Base-by-base conservation (phyloP, 2,329 filamentous ascomycete genomes). In the Colletotrichum spaethianum region DNA sequence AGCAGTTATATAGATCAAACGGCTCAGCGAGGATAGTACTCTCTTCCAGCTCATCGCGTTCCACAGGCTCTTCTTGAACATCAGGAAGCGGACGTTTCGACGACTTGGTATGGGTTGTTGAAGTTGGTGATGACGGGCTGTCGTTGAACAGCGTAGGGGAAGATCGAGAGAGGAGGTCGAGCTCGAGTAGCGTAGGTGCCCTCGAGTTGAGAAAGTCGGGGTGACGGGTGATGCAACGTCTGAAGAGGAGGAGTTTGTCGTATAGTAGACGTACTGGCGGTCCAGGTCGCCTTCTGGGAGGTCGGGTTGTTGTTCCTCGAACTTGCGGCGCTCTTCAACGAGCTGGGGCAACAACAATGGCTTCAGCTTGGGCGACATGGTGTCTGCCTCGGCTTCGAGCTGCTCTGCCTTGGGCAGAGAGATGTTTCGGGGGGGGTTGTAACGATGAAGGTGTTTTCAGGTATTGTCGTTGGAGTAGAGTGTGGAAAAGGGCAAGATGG, bases 1-100 rank as follows among this genome's bases (percentile, higher is more conserved):
- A 88, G 81, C 93, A 96, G 77, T 91, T 87, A 77, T 91, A 91
- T 52, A 91, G 83, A 56, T 85, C 84, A 72, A 85, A 83, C 31
- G 82, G 79, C 33, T 82, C 71, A 76, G 80, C 79, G 57, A 85
- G 81, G 70, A 86, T 85, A 71, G 87, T 83, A 61, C 86, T 85
- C 64, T 88, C 87, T 36, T 91, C 89, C 28, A 53, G 38, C 36
- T 72, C 69, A 28, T 93, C 93, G 65, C 88, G 89, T 80, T 95
- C 93, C 52, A 91, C 83, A 2, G 93, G 91, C 78, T 97, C 95
- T 81, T 98, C 95, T 78, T 95, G 90, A 26, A 98, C 93, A 77
- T 96, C 93, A 20, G 94, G 93, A 73, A 98, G 86, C 63, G 87
- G 88, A 72, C 90, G 88, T 82, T 94, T 94, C 77, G 87, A 86